Evolutionary conservation across 441 rosid species (phyloP).

Genomic region (Isatis lusitanica): DNA sequence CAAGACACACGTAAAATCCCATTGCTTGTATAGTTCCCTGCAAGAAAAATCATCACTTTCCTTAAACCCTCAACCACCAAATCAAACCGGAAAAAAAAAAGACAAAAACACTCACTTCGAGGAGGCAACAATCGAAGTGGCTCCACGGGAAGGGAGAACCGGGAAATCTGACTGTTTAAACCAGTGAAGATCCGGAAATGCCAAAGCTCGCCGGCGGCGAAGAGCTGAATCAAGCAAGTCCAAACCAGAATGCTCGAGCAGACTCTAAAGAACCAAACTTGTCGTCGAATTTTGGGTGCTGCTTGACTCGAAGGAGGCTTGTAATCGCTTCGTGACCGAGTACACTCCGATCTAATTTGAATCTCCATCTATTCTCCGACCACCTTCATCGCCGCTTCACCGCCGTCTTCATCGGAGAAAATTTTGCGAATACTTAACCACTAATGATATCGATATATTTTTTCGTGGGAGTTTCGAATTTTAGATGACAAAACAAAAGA

Average conservation of each 20-base stretch:
- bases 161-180: slow-evolving; percentile 45
- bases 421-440: background rate
- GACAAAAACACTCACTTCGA: slow-evolving; percentile 46
- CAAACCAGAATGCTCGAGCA: slow-evolving; percentile 80
- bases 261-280: slow-evolving; percentile 77
- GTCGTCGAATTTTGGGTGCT: slow-evolving; percentile 57
- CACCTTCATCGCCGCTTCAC: slow-evolving; percentile 59
- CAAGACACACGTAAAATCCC: slow-evolving; percentile 86
- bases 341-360: slow-evolving; percentile 63
- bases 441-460: too few species aligned
- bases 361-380: slow-evolving; percentile 56
- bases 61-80: slow-evolving; percentile 2
- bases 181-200: slow-evolving; percentile 52
- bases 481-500: too few species aligned
- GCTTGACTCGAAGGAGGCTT: slow-evolving; percentile 38
- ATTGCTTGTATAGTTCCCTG: slow-evolving; percentile 84
- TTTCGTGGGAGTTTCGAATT: background rate
- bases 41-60: slow-evolving; percentile 23
- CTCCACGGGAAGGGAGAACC: slow-evolving; percentile 39
- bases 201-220: slow-evolving; percentile 73
- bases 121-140: slow-evolving; percentile 41
- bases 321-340: slow-evolving; percentile 48
- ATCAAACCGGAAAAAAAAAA: background rate
- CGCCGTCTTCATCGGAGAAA: slow-evolving; percentile 35
- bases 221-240: slow-evolving; percentile 92